phyloP scores from a whole-genome alignment of 208 protist genomes.

The Novymonas esmeraldas region DNA sequence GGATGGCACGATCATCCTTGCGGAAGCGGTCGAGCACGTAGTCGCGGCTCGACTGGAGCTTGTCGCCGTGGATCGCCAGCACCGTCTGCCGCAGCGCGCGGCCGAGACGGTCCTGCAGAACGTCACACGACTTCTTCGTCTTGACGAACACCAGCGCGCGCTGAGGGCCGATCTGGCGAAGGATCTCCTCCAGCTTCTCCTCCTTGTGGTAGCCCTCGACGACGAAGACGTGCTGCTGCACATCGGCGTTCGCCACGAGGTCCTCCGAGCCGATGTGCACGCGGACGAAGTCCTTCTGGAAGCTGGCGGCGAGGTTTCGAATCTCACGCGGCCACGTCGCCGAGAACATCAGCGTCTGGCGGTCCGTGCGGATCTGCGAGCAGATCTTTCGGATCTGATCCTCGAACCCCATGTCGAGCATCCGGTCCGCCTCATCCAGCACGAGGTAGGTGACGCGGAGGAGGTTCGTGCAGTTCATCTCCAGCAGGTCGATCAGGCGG shows the following conservation, averaged over 20 bases:
- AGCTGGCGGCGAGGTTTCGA: slow-evolving; percentile 83
- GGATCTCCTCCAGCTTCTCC: slow-evolving; percentile 72
- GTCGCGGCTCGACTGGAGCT: slow-evolving; percentile 91
- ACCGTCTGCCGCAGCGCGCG: slow-evolving; percentile 61
- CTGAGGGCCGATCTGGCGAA: slow-evolving; percentile 60
- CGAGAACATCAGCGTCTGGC: slow-evolving; percentile 98
- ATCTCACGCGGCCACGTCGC: slow-evolving; percentile 95
- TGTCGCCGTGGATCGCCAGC: slow-evolving; percentile 92
- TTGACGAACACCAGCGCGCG: slow-evolving; percentile 92
- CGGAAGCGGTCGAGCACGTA: slow-evolving; percentile 91
- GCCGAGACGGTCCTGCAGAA: slow-evolving; percentile 70
- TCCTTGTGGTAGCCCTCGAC: slow-evolving; percentile 82
- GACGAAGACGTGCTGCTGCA: slow-evolving; percentile 81
- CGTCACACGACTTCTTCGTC: slow-evolving; percentile 86
- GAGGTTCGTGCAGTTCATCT: slow-evolving; percentile 92
- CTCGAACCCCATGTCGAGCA: slow-evolving; percentile 99
- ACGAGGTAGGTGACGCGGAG: slow-evolving; percentile 98
- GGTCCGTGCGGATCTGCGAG: slow-evolving; percentile 92
- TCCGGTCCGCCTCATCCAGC: slow-evolving; percentile 98
- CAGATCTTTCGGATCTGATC: slow-evolving; percentile 97
- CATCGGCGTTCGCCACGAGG: slow-evolving; percentile 83
- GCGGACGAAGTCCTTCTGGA: slow-evolving; percentile 91
- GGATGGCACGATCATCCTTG: slow-evolving; percentile 53
- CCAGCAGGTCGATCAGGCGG: slow-evolving; percentile 96
- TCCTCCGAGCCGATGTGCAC: slow-evolving; percentile 93